These are phyloP conservation scores for Fusarium sp. DNA, from an alignment of 2,329 filamentous ascomycete genomes.

Conservation along the genomic window DNA sequence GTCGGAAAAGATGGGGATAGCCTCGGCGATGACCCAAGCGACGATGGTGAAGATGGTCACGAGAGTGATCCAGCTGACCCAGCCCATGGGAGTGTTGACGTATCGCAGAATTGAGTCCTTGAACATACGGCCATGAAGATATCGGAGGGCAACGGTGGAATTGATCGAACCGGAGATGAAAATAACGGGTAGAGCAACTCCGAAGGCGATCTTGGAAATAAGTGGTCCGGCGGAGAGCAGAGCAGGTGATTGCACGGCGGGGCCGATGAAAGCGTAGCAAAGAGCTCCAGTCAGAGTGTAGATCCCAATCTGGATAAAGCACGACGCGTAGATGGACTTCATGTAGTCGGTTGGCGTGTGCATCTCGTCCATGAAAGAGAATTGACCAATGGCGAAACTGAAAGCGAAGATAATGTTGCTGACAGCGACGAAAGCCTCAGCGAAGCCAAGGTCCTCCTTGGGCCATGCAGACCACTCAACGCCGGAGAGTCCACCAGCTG, in stretches of 20 bases:
- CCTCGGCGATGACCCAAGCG: slow-evolving; percentile 39
- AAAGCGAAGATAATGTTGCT: slow-evolving; percentile 65
- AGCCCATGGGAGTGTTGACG: slow-evolving; percentile 35
- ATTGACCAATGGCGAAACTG: slow-evolving; percentile 42
- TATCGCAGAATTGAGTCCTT: slow-evolving; percentile 38
- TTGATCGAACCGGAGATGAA: slow-evolving; percentile 44
- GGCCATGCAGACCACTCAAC: slow-evolving; percentile 61
- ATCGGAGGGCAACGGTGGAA: slow-evolving; percentile 37
- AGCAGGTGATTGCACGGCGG: slow-evolving; percentile 73
- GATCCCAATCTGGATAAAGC: slow-evolving; percentile 70
- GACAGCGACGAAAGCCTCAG: slow-evolving; percentile 69
- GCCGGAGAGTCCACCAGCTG: slow-evolving; percentile 49
- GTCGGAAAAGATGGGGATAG: slow-evolving; percentile 40
- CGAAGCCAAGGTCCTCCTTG: slow-evolving; percentile 60
- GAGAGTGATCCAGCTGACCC: slow-evolving; percentile 37
- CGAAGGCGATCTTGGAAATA: slow-evolving; percentile 77
- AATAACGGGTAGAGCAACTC: slow-evolving; percentile 71
- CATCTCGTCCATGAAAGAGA: slow-evolving; percentile 45
- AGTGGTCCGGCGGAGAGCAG: slow-evolving; percentile 71
- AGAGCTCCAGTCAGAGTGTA: slow-evolving; percentile 76
- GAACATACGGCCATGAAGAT: slow-evolving; percentile 40
- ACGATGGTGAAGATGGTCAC: slow-evolving; percentile 34
- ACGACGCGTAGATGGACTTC: slow-evolving; percentile 72
- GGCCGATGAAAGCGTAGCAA: slow-evolving; percentile 77
- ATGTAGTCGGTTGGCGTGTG: slow-evolving; percentile 46